Evolutionary conservation across 108 stramenopile species (phyloP), one percentile per base, ranked within the genome.

Genomic region (Skeletonema menzelii): DNA sequence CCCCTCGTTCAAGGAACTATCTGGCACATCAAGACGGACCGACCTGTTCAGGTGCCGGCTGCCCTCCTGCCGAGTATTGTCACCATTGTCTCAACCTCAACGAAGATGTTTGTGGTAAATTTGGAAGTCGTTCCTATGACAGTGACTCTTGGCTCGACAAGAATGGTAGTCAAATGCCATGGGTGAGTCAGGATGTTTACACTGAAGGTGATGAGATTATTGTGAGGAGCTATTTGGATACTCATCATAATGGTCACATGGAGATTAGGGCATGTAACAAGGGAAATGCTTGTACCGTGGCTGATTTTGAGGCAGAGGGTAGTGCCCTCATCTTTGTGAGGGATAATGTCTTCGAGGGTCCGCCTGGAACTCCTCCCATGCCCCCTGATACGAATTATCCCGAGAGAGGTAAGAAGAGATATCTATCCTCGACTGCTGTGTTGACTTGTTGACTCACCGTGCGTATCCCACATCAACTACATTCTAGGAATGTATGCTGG

Each of bases 191-290:
- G 46, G 76, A 3, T 28, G 0, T 11, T 19, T 77, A 72, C 60
- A 20, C 17, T 30, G 70, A 77, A 34, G 76, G 71, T 31, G 65
- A 71, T 27, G 37, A 13, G 8, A 77, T 72, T 35, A 27, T 26
- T n/a, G 24, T 72, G 22, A 24, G 10, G 5, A 53, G 47, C 12
- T 65, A 77, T 53, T 35, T 77, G 13, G 58, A 68, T 17, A 60
- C 57, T 20, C 67, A 59, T 58, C 67, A 77, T 27, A 72, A 77
- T 66, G 76, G 76, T 19, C 76, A 77, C 62, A 77, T 77, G 69
- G 76, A 77, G 57, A 22, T 72, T 15, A 13, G 63, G 28, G 60
- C 47, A 7, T 77, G 76, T 34, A 58, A 69, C 42, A 27, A 46
- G 26, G 37, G 32, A 5, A 59, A 46, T 5, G 61, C 7, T 26